These are phyloP conservation scores for Talaromyces piceae DNA, from an alignment of 2,329 filamentous ascomycete genomes.

Conservation along the genomic window DNA sequence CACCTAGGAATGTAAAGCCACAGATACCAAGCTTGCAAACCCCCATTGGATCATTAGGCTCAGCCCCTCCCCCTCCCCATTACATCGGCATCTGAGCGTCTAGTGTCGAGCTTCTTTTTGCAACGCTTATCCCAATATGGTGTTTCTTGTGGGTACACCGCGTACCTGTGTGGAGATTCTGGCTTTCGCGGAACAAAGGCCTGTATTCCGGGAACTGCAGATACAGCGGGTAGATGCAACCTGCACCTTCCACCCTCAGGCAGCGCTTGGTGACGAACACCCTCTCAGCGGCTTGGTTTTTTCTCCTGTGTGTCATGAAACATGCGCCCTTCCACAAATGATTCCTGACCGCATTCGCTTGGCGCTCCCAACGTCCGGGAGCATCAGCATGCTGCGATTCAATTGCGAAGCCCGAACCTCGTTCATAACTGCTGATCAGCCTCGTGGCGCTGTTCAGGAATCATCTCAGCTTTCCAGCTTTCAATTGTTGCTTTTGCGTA, in stretches of 20 bases:
- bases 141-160: not conserved
- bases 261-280: not conserved
- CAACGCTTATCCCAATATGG: not conserved
- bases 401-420: slow-evolving; percentile 1
- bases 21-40: slow-evolving; percentile 1
- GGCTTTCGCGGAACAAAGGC: slow-evolving; percentile 6
- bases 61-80: not conserved
- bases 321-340: slow-evolving; percentile 1
- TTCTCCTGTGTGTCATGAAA: slow-evolving; percentile 7
- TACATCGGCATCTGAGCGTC: slow-evolving; percentile 6
- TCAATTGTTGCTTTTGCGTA: too few relatives aligned
- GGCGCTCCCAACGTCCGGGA: not conserved
- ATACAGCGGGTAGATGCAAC: slow-evolving; percentile 3
- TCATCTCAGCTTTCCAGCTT: too few relatives aligned
- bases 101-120: not conserved
- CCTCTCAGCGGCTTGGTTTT: not conserved
- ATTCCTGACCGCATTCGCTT: not conserved
- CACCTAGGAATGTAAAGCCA: slow-evolving; percentile 10
- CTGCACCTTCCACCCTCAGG: not conserved
- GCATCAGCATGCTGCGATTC: not conserved
- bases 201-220: slow-evolving; percentile 6
- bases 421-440: not conserved
- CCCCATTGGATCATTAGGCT: slow-evolving; percentile 6
- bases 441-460: not conserved
- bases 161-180: not conserved